These are phyloP conservation scores for Pavlovales sp. DNA, from an alignment of 208 protist species.

Conservation along the genomic window DNA sequence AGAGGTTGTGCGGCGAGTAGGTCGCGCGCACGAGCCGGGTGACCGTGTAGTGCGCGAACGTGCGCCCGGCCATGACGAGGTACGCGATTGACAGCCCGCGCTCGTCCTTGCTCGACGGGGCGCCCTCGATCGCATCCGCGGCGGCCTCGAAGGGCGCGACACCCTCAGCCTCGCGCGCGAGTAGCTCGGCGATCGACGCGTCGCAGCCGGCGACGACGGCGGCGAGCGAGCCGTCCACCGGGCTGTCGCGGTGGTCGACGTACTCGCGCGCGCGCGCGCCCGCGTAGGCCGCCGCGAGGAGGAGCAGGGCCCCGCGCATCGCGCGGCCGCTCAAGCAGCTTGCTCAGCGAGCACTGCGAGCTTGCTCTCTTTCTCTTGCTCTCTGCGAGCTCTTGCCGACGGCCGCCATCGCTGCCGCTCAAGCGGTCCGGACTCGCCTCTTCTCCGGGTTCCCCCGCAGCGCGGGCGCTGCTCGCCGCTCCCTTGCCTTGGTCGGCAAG, in stretches of 20 bases:
- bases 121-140: not conserved
- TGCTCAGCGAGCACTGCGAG: too few species aligned
- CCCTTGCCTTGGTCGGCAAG: too few species aligned
- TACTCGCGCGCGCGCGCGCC: not conserved
- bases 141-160: not conserved
- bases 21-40: not conserved
- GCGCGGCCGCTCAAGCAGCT: too few species aligned
- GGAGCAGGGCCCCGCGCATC: too few species aligned
- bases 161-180: not conserved
- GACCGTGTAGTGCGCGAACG: not conserved
- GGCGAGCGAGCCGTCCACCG: too few species aligned
- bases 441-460: too few species aligned
- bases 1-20: not conserved
- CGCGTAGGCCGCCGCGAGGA: too few species aligned
- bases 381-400: too few species aligned
- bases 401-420: too few species aligned
- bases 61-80: slow-evolving; percentile 23
- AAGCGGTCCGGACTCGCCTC: too few species aligned
- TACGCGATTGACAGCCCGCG: not conserved
- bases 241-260: not conserved
- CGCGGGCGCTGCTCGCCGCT: too few species aligned
- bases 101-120: not conserved
- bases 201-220: not conserved
- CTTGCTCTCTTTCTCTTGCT: too few species aligned
- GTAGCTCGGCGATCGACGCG: not conserved